Percentiles rank a stretch among this genome's conserved stretches.
Conservation (phyloP, 2,329 filamentous ascomycete species). For the Aspergillus floridensis region DNA sequence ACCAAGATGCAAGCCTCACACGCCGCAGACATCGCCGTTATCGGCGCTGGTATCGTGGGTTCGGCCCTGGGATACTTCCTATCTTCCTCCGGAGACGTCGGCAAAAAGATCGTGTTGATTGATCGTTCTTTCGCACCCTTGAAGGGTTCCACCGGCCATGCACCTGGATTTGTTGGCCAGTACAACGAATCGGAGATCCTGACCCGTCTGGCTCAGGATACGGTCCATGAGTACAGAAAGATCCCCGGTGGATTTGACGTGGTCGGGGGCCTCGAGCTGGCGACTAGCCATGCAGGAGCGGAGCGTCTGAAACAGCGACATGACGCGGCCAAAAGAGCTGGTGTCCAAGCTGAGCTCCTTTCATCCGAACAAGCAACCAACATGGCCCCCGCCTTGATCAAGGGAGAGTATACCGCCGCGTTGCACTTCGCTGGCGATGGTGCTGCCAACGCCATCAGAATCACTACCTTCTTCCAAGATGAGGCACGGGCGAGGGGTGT, state of each 20-base stretch:
- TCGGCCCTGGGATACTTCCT: slow-evolving; percentile 34
- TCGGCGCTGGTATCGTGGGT: slow-evolving; percentile 37
- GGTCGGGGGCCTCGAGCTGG: slow-evolving; percentile 28
- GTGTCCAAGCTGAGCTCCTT: slow-evolving; percentile 27
- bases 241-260: slow-evolving; percentile 28
- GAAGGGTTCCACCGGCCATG: slow-evolving; percentile 33
- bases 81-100: slow-evolving; percentile 14
- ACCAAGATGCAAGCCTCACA: neutral
- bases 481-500: slow-evolving; percentile 22
- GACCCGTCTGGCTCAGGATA: slow-evolving; percentile 32
- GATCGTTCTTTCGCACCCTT: slow-evolving; percentile 27
- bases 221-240: slow-evolving; percentile 28
- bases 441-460: slow-evolving; percentile 24
- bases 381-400: slow-evolving; percentile 30
- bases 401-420: slow-evolving; percentile 18
- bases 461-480: slow-evolving; percentile 26
- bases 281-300: slow-evolving; percentile 21
- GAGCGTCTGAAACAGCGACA: slow-evolving; percentile 19
- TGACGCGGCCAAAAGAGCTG: slow-evolving; percentile 19
- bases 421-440: slow-evolving; percentile 30
- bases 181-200: slow-evolving; percentile 33
- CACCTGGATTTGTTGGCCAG: slow-evolving; percentile 37
- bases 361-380: slow-evolving; percentile 19
- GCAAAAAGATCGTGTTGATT: slow-evolving; percentile 23
- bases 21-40: slow-evolving; percentile 20